Evolutionary conservation across 805 yeast genomes (phyloP), one percentile per base, ranked within the genome.

Genomic region (Candida awuae): DNA sequence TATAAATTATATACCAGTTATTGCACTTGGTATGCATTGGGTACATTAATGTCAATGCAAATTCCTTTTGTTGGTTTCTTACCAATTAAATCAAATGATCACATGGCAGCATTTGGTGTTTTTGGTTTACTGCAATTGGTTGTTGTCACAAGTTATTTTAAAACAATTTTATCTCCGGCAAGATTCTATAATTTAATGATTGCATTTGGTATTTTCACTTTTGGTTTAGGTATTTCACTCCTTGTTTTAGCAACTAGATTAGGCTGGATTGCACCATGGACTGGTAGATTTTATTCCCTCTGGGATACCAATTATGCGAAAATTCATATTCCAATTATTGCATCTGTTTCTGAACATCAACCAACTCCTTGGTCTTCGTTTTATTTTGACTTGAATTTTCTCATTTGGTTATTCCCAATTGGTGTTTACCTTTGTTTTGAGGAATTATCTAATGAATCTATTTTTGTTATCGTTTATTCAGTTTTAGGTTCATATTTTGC

Each of bases 351-450:
- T 12, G 99, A 92, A 67, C 99, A 92, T 69, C 99, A 92, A 70
- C 99, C 99, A 43, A 90, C 97, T n/a, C 95, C 98, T 4, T 92
- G 99, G 99, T 95, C 97, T 9, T 78, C 97, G 10, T 94, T 92
- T 62, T 92, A 86, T 74, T 85, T 90, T 59, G 98, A 92, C 61
- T 80, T 92, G 37, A 84, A 79, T 54, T 75, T 90, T 70, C 70
- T 92, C 63, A 84, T 90, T 54, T 94, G 98, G 98, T 70, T 92
- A 51, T 92, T 92, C 84, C 98, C 99, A 38, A 97, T 88, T 6
- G 99, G 98, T 47, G 82, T 94, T 35, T 92, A 84, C 66, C 63
- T 92, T 49, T 72, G 90, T 51, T 84, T 92, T 74, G 84, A 84
- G 61, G 96, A 92, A 44, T 70, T 92, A 56, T 73, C 78, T 39